A percentile compares a stretch with the other conserved stretches of the same genome.
phyloP scores from a whole-genome alignment of 345 rosid species.

The Corymbia maculata region DNA sequence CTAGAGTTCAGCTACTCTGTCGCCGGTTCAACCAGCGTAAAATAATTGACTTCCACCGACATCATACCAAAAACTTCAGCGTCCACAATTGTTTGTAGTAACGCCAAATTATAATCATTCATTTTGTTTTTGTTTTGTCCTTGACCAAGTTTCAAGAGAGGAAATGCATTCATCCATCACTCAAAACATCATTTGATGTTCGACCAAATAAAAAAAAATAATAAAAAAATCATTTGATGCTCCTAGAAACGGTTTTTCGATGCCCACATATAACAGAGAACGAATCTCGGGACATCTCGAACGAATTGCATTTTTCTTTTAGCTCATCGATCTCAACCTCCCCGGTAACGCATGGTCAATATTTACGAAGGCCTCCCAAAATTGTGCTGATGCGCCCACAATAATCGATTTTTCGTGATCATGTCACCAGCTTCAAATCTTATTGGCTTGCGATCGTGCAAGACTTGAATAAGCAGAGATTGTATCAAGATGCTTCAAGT shows the following conservation, averaged over 20 bases:
- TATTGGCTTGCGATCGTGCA: neutral
- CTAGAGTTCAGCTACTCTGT: neutral
- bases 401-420: neutral
- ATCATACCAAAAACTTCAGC: neutral
- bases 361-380: neutral
- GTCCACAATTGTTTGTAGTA: neutral
- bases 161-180: neutral
- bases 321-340: neutral
- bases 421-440: neutral
- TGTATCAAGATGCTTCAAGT: neutral
- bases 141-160: neutral
- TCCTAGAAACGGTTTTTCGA: accelerated
- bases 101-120: neutral
- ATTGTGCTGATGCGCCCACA: neutral
- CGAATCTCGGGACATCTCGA: neutral
- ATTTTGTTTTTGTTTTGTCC: neutral
- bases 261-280: neutral
- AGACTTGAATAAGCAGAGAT: neutral
- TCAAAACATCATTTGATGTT: neutral
- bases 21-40: neutral
- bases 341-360: neutral
- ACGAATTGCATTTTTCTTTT: neutral
- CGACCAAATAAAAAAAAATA: too few relatives aligned
- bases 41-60: neutral
- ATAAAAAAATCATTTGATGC: neutral